Base-by-base conservation (phyloP, 306 rosid genomes). In the Ziziphus jujuba region DNA sequence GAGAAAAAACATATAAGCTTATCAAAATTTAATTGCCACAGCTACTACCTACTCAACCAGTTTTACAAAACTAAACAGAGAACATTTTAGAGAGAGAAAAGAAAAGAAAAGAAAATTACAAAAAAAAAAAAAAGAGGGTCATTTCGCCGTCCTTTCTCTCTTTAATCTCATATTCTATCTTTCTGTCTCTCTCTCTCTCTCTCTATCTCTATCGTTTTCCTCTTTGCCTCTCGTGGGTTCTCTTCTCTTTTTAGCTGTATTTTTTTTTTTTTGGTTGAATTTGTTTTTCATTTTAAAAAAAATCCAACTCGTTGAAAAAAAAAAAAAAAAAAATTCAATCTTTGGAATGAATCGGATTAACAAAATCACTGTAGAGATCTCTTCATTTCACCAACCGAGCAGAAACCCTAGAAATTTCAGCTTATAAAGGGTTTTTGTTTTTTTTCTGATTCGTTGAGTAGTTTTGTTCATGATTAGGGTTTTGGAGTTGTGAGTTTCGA, bases 151-250 rank as follows among this genome's bases (percentile, higher is more conserved):
- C 45, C 15, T 8, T 40, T 28, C 33, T 28, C 33, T 28, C n/a
- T 28, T 28, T 28, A 28, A 28, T 28, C 33, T 28, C 33, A 40
- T 40, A 10, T 12, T 40, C 45, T 38, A 8, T 38, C 2, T 8
- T 6, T 7, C 44, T 40, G 45, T 40, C 9, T 12, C 13, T 40
- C 15, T 10, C 45, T 40, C 4, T 40, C 10, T 3, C 12, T 40
- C 45, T 40, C 4, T 40, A 0, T 3, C 12, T 40, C 56, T 36
- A 54, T 19, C n/a, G 24, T 24, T 40, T 71, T 87, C 84, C 75
- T 73, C 76, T 77, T 79, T 85, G 65, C 63, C 77, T 43, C 24
- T 65, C 84, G 81, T 83, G 88, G 95, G 95, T 83, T 90, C 22
- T 79, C 74, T 56, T 56, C 47, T 75, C 72, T 55, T 12, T 63